These are phyloP conservation scores for Endocalyx cinctus DNA, from an alignment of 2,329 filamentous ascomycete species.

Conservation along the genomic window DNA sequence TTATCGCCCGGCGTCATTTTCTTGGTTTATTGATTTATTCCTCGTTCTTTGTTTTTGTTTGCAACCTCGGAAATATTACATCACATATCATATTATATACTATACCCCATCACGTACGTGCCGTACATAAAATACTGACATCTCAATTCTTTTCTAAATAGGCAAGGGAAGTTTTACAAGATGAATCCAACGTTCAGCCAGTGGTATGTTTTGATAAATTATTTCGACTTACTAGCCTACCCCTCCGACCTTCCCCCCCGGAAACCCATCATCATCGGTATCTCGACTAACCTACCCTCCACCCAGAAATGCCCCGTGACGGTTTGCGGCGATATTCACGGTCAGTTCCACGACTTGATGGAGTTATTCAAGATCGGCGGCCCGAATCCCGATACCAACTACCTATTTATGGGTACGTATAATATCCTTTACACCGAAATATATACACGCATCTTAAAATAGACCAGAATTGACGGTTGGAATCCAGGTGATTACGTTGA, in stretches of 20 bases:
- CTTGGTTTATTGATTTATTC: too few relatives aligned
- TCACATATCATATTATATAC: too few relatives aligned
- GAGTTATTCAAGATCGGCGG: conserved; percentile 99
- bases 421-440: background rate
- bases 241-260: conserved; percentile 1
- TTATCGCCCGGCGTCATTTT: too few relatives aligned
- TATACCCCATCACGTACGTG: too few relatives aligned
- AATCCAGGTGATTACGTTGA: conserved; percentile 94
- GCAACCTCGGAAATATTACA: too few relatives aligned
- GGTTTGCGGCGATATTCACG: conserved; percentile 98
- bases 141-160: conserved; percentile 31
- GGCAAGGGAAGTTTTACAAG: conserved; percentile 94
- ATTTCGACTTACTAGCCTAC: too few relatives aligned
- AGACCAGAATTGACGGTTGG: conserved; percentile 10
- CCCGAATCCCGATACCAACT: conserved; percentile 97
- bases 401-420: conserved; percentile 90
- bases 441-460: conserved; percentile 1
- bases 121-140: too few relatives aligned
- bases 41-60: background rate
- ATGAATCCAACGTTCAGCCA: conserved; percentile 98
- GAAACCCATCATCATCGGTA: background rate
- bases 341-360: conserved; percentile 98
- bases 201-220: conserved; percentile 81
- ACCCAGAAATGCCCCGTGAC: conserved; percentile 95
- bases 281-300: conserved; percentile 4